These are phyloP conservation scores for Thielaviopsis ethacetica DNA, from an alignment of 2,329 filamentous ascomycete genomes.

Conservation along the genomic window DNA sequence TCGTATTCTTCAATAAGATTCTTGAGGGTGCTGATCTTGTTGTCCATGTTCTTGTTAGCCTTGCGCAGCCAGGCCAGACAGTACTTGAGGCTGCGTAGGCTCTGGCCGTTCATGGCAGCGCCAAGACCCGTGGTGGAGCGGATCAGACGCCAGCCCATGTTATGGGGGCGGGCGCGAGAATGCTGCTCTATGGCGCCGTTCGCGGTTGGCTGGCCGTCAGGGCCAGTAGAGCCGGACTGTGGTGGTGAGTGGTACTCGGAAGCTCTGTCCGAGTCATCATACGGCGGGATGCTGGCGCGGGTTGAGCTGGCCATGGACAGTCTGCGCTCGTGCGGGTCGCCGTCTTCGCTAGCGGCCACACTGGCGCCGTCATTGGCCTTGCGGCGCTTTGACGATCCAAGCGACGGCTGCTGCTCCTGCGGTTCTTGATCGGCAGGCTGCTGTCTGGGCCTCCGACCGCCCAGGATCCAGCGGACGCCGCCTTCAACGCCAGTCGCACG, in stretches of 20 bases:
- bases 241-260: conserved; percentile 12
- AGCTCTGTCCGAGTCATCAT: conserved; percentile 3
- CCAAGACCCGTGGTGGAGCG: conserved; percentile 83
- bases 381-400: conserved; percentile 38
- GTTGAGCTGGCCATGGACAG: conserved; percentile 10
- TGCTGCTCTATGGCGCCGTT: background rate
- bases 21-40: conserved; percentile 58
- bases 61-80: conserved; percentile 66
- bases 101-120: conserved; percentile 81
- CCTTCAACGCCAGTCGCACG: conserved; percentile 77
- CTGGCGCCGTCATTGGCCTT: conserved; percentile 31
- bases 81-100: conserved; percentile 66
- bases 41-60: conserved; percentile 67
- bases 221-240: conserved; percentile 18
- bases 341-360: conserved; percentile 10
- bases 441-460: conserved; percentile 34
- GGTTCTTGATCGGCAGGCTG: conserved; percentile 31
- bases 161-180: background rate
- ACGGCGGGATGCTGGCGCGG: conserved; percentile 1
- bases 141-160: conserved; percentile 42
- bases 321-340: conserved; percentile 17
- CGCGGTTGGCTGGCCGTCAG: conserved; percentile 13
- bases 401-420: conserved; percentile 17
- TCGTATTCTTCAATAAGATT: conserved; percentile 71
- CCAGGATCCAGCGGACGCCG: conserved; percentile 70